Percentiles rank a stretch among this genome's conserved stretches.
phyloP scores from a whole-genome alignment of 164 flowering plant species.

The grape (Vitis vinifera) region ASM3070453v1 NC_081814.1:619501-620000 shows the following conservation, averaged over 20 bases:
- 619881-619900: conserved; percentile 70
- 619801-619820: background rate
- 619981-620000: conserved; percentile 90
- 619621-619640: too few species aligned
- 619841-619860: background rate
- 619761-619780: background rate
- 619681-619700: too few species aligned
- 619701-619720: too few species aligned
- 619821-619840: conserved; percentile 2
- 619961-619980: conserved; percentile 99
- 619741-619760: background rate
- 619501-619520: too few species aligned
- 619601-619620: too few species aligned
- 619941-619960: conserved; percentile 86
- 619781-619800: background rate
- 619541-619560: too few species aligned
- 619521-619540: too few species aligned
- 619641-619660: too few species aligned
- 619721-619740: too few species aligned
- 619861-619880: conserved; percentile 9
- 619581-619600: too few species aligned
- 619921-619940: conserved; percentile 99
- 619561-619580: too few species aligned
- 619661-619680: too few species aligned
- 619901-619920: conserved; percentile 95